Base-by-base conservation (phyloP, 2,329 filamentous ascomycete species). In the Ceratocystis cubensis region DNA sequence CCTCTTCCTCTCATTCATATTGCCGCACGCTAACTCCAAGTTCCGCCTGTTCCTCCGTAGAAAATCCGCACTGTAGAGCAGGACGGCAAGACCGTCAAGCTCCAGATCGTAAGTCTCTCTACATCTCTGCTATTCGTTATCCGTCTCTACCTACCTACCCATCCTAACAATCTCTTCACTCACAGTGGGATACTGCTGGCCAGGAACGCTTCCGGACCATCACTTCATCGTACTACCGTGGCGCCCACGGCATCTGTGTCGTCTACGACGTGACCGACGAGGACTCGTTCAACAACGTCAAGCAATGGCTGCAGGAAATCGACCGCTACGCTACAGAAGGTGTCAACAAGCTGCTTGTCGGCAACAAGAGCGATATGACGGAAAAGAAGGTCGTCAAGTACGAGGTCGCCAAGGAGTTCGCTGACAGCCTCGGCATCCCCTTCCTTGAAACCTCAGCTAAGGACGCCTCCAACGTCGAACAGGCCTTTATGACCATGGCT, bases 341-440 rank as follows among this genome's bases (percentile, higher is more conserved):
- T 71, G 94, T 99, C 75, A 99, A 99, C 86, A 99, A 99, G 85
- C 84, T 99, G 71, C 87, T 99, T 69, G 93, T 99, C 70, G 94
- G 94, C 75, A 99, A 99, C 88, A 99, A 99, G 88, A 96, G 91
- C 80, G 94, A 99, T 89, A 97, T 99, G 91, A 87, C 93, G 69
- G 94, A 99, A 81, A 99, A 99, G 89, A 99, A 97, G 84, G 94
- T 97, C 50, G 94, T 99, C 70, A 94, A 99, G 79, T 99, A 99
- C 85, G 96, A 91, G 70, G 94, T 97, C 72, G 94, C 94, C 73
- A 99, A 99, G 94, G 94, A 99, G 79, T 97, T 99, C 75, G 94
- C 94, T 75, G 94, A 99, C 83, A 96, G 91, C 82, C 85, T 99
- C 72, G 93, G 93, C 74, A 99, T 99, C 72, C 94, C 94, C 61